Conservation (phyloP, 2,329 filamentous ascomycete species). For the Torrubiellomyces zombiae region DNA sequence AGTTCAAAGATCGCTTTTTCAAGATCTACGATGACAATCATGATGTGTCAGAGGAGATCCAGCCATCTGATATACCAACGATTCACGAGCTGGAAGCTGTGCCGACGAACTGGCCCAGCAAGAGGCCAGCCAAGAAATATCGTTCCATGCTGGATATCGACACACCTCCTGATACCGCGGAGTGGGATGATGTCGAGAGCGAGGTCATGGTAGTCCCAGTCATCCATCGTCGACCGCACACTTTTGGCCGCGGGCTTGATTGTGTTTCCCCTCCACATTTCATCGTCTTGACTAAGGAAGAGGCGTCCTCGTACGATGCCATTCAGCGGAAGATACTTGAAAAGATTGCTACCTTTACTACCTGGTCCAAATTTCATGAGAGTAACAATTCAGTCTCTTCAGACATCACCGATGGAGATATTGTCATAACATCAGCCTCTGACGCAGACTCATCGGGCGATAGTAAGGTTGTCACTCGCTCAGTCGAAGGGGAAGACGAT, state of each 20-base stretch:
- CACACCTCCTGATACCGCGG: conserved; percentile 24
- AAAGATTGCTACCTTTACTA: conserved; percentile 62
- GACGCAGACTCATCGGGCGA: conserved; percentile 52
- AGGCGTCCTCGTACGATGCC: conserved; percentile 46
- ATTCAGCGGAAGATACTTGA: conserved; percentile 69
- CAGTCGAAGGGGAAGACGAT: conserved; percentile 76
- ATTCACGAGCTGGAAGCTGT: conserved; percentile 61
- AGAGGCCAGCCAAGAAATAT: conserved; percentile 26
- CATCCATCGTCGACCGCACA: conserved; percentile 36
- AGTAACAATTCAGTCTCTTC: conserved; percentile 26
- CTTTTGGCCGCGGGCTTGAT: conserved; percentile 15
- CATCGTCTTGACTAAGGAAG: conserved; percentile 58
- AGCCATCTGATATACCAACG: conserved; percentile 46
- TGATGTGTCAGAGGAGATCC: conserved; percentile 57
- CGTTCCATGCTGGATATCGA: conserved; percentile 33
- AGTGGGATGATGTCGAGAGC: conserved; percentile 45
- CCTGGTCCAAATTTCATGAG: conserved; percentile 44
- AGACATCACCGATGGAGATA: conserved; percentile 47
- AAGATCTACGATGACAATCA: conserved; percentile 60
- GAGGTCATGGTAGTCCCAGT: conserved; percentile 55
- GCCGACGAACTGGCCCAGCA: conserved; percentile 62
- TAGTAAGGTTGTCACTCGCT: conserved; percentile 56
- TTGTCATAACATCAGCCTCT: conserved; percentile 46
- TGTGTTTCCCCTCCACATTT: conserved; percentile 41
- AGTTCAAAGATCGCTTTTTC: conserved; percentile 74